Evolutionary conservation across 305 asterid genomes (phyloP).

Genomic region (Fraxinus albicans): DNA sequence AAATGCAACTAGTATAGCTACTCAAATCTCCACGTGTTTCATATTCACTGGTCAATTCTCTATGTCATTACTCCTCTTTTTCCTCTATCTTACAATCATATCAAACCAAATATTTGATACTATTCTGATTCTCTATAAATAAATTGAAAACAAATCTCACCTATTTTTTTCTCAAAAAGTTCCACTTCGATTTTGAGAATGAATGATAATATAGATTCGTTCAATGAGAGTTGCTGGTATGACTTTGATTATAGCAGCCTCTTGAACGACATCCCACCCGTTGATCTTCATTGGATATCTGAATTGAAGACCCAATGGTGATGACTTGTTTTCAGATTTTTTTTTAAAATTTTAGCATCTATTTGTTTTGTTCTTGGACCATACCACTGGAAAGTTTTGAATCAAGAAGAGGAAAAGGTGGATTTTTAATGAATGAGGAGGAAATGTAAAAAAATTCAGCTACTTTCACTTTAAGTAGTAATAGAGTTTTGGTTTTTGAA

Average conservation of each 20-base stretch:
- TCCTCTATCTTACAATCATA: not conserved
- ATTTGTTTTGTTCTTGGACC: not conserved
- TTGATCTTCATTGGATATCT: constrained; percentile 39
- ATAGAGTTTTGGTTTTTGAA: not conserved
- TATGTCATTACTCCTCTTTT: not conserved
- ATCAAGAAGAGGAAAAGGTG: not conserved
- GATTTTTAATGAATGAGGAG: not conserved
- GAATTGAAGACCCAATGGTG: constrained; percentile 33
- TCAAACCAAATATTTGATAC: not conserved
- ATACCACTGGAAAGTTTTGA: not conserved
- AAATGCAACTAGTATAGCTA: too few species aligned
- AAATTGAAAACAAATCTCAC: too few species aligned
- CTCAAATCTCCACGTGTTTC: not conserved
- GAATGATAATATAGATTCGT: constrained; percentile 38
- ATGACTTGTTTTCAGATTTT: not conserved
- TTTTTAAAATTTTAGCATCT: not conserved
- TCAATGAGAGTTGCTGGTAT: constrained; percentile 42
- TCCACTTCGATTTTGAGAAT: constrained; percentile 1
- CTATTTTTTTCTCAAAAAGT: not conserved
- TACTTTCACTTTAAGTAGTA: not conserved
- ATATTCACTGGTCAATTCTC: not conserved
- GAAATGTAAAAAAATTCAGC: not conserved
- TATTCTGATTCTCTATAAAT: not conserved
- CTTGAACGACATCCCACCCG: constrained; percentile 35
- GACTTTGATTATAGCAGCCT: constrained; percentile 44